Base-by-base conservation (phyloP, 768 basidiomycete genomes). In the Harrya chromipes region DNA sequence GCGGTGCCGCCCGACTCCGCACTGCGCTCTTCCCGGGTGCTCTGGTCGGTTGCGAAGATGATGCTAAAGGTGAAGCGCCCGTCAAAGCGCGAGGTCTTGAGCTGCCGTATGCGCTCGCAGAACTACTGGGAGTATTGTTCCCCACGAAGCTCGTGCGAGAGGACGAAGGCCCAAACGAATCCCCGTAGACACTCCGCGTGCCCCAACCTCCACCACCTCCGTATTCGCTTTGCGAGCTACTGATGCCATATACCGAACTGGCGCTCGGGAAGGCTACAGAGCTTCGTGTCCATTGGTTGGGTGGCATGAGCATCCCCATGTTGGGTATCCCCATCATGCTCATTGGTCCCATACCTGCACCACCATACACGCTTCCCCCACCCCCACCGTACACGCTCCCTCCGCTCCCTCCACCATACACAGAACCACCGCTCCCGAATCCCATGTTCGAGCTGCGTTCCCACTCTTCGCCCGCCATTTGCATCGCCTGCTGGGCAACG, bases 391-490 rank as follows among this genome's bases (percentile, higher is more conserved):
- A 79, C 41, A 77, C 74, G 53, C 76, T 77, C 33, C 75, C 74
- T 2, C 74, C 69, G 34, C 69, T 70, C 24, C 66, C 65, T 9
- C 67, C 66, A n/a, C 68, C 66, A 40, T 69, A 70, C 26, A 64
- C 66, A 36, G 69, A 67, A 21, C 70, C 72, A 35, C 62, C 63
- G 7, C 66, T 59, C 14, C 72, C 72, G 53, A 70, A 72, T 16
- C 80, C 73, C 24, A 77, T 55, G 33, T 72, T 79, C 46, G 87
- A 90, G 7, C 81, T 78, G 29, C 90, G 83, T 63, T 94, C 91
- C 91, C 91, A 94, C 63, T 93, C 90, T 27, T 93, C 91, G 17
- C 79, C 89, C n/a, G 91, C 91, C 8, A 84, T 82, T 8, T 83
- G 85, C 79, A 92, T 85, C 5, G 91, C 91, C 56, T 93, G 91